Base-by-base conservation (phyloP, 306 rosid species). In the Cicer chorassanicum region DNA sequence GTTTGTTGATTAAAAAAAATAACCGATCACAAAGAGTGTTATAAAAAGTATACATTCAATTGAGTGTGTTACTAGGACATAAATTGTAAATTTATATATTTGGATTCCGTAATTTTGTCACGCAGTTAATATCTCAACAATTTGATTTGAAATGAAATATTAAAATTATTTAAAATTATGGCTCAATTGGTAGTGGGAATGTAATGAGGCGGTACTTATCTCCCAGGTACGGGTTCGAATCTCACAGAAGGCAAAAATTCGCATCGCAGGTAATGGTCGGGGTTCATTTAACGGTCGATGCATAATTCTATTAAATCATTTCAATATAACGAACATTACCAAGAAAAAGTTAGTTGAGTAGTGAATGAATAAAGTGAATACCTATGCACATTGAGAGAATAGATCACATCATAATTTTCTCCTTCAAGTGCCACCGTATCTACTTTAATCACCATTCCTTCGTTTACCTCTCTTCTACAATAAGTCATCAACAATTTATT, bases 381-480 rank as follows among this genome's bases (percentile, higher is more conserved):
- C 54, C 72, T 49, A 75, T 46, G 80, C 50, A 38, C 45, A 43
- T 65, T 18, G 14, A 60, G 48, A 50, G 10, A 18, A 38, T 34
- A 46, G 45, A 80, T 81, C 70, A 63, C 73, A 80, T 70, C 79
- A 66, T 72, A 70, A 63, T 76, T 63, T 80, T 80, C 84, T 78
- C 63, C 29, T 40, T 78, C 54, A 43, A 81, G 81, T 68, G 72
- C 72, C 63, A 0, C 69, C 40, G 63, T 57, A 24, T 63, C 79
- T 49, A 63, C 79, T 75, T 75, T 76, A 65, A 7, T 13, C 41
- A 15, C 36, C 4, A 68, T 65, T 79, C 68, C 36, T 78, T 81
- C 86, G 78, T 92, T 91, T 73, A 75, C 92, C 88, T 92, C 91
- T 79, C 91, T 88, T 89, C 72, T 67, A 74, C 70, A 83, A 76